These are phyloP conservation scores for Serendipita indica DNA, from an alignment of 768 basidiomycete species.

Conservation along the genomic window DNA sequence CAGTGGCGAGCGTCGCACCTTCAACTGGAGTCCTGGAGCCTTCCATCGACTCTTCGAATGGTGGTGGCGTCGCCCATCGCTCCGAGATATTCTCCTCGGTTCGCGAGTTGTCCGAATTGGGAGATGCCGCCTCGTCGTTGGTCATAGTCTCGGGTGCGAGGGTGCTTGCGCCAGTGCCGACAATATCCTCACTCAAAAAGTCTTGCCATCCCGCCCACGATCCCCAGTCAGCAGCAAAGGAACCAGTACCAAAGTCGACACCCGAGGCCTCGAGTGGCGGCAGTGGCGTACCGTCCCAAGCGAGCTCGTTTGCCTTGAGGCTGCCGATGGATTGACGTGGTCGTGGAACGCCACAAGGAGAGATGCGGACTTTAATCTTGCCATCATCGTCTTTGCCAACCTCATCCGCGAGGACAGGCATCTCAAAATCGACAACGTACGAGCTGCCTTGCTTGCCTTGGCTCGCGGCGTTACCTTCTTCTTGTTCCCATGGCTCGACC, in stretches of 20 bases:
- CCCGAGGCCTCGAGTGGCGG: constrained; percentile 1
- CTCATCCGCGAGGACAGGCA: background rate
- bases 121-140: background rate
- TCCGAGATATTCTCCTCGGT: constrained; percentile 1
- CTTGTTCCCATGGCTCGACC: constrained; percentile 9
- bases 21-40: background rate
- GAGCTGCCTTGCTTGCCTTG: background rate
- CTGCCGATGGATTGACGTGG: background rate
- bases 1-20: background rate
- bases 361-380: constrained; percentile 8
- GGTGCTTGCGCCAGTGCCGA: background rate
- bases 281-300: background rate
- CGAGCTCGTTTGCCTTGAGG: background rate
- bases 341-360: constrained; percentile 9
- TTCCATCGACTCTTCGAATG: background rate
- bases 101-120: background rate
- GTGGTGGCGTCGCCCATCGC: background rate
- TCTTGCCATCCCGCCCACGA: constrained; percentile 5
- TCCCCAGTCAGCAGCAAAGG: constrained; percentile 3
- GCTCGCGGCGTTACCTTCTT: background rate
- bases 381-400: constrained; percentile 1
- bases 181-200: background rate
- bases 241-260: background rate
- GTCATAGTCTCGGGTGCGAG: background rate
- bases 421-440: constrained; percentile 7